These are phyloP conservation scores for Talaromyces sp. DNA, from an alignment of 2,329 filamentous ascomycete species.

Conservation along the genomic window DNA sequence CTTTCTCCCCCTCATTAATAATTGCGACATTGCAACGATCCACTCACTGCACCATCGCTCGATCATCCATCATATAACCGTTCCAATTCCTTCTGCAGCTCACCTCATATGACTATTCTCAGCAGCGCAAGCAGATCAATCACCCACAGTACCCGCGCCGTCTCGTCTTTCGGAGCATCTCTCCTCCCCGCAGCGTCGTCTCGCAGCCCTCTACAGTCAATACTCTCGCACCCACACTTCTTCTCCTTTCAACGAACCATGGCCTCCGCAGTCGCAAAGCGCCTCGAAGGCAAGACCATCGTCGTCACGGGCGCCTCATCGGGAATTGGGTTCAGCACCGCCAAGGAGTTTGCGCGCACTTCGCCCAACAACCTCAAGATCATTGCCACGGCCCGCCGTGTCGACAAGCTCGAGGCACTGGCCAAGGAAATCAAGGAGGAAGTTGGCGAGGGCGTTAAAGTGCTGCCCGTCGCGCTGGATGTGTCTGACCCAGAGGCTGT, in stretches of 20 bases:
- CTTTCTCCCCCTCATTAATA: background rate
- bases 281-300: conserved; percentile 88
- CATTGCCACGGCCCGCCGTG: conserved; percentile 79
- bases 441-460: conserved; percentile 73
- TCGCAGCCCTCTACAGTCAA: background rate
- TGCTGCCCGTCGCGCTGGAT: conserved; percentile 78
- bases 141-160: background rate
- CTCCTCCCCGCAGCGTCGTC: conserved; percentile 6
- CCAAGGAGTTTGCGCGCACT: conserved; percentile 89
- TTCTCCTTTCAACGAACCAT: conserved; percentile 43
- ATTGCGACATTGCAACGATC: background rate
- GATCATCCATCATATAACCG: background rate
- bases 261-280: conserved; percentile 67
- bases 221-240: background rate
- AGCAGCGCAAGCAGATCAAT: conserved; percentile 1
- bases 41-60: background rate
- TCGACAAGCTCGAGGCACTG: conserved; percentile 71
- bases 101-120: conserved; percentile 5
- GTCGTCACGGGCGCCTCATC: conserved; percentile 89
- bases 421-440: conserved; percentile 71
- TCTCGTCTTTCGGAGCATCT: conserved; percentile 3
- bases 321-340: conserved; percentile 71
- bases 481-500: conserved; percentile 76
- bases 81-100: background rate
- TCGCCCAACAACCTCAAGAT: conserved; percentile 74